Conservation (phyloP, 1,284 basidiomycete genomes). For the Cutaneotrichosporon sp. region DNA sequence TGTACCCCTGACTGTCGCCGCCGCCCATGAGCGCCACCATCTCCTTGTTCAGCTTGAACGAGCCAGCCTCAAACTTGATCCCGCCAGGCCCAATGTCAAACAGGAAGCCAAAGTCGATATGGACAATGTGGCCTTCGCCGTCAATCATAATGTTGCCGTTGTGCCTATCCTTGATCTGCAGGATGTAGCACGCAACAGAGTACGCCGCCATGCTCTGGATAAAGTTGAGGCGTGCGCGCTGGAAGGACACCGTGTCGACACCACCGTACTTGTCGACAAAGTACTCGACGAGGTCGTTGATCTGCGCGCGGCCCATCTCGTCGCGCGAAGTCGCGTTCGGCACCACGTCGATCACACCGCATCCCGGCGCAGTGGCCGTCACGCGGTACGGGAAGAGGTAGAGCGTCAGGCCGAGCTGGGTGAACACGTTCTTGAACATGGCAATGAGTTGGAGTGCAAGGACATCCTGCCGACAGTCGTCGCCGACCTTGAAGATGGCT, state of each 20-base stretch:
- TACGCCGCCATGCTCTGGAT: constrained; percentile 99
- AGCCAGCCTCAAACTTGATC: constrained; percentile 94
- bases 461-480: constrained; percentile 97
- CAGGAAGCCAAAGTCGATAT: constrained; percentile 94
- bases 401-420: constrained; percentile 75
- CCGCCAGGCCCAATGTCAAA: constrained; percentile 82
- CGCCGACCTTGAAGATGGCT: constrained; percentile 99
- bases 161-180: constrained; percentile 96
- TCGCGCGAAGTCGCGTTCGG: constrained; percentile 97
- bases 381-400: constrained; percentile 97
- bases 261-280: constrained; percentile 94
- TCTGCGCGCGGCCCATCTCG: constrained; percentile 98
- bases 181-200: constrained; percentile 95
- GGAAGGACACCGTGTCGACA: constrained; percentile 84
- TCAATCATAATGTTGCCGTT: constrained; percentile 99
- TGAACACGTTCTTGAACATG: constrained; percentile 99
- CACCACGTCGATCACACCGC: constrained; percentile 97
- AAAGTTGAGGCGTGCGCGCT: constrained; percentile 90
- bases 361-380: constrained; percentile 93
- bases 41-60: constrained; percentile 97
- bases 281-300: constrained; percentile 92
- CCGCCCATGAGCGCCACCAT: constrained; percentile 99
- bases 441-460: constrained; percentile 95
- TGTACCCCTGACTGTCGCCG: constrained; percentile 85
- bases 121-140: constrained; percentile 91